Base-by-base conservation (phyloP, 176 grass and related monocot species). In the Lolium multiflorum region DNA sequence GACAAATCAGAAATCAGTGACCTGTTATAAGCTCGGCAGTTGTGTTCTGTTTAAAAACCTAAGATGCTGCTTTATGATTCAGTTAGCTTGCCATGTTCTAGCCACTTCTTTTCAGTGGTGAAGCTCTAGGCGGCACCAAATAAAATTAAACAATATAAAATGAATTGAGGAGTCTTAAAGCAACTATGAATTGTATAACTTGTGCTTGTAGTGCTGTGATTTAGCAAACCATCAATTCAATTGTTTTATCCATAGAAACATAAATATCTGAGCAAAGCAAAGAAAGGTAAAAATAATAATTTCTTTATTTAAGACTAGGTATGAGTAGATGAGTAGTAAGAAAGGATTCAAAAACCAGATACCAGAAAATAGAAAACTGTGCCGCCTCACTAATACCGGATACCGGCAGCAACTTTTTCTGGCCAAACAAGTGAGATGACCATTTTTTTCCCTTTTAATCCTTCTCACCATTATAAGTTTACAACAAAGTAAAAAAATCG, bases 141-240 rank as follows among this genome's bases (percentile, higher is more conserved):
- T n/a, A 43, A 43, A 43, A 43, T 7, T 43, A 71, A 69, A 69
- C 0, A 69, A 25, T 8, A 24, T 14, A 47, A 15, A 44, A 82
- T 52, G 9, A 71, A 71, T 11, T 3, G 21, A 73, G 73, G 13
- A 31, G 18, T 15, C 73, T 11, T 37, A 73, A 83, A 79, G 70
- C 73, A 47, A 62, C 14, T 25, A 14, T 14, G 35, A 79, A 51
- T 10, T 39, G 28, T 79, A 64, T 87, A 90, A 2, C 25, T 17
- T 76, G 81, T 66, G 55, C 46, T 64, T n/a, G 22, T 70, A 82
- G 79, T 72, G 83, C 79, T 82, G 43, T 78, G 79, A 90, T 28
- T 80, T 48, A 74, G 66, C 84, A 73, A 65, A 38, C 17, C 84
- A 83, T 79, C 80, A 64, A 3, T 31, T 10, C 21, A 62, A 74